Evolutionary conservation across 306 rosid species (phyloP).

Genomic region (Lathyrus oleraceus): DNA sequence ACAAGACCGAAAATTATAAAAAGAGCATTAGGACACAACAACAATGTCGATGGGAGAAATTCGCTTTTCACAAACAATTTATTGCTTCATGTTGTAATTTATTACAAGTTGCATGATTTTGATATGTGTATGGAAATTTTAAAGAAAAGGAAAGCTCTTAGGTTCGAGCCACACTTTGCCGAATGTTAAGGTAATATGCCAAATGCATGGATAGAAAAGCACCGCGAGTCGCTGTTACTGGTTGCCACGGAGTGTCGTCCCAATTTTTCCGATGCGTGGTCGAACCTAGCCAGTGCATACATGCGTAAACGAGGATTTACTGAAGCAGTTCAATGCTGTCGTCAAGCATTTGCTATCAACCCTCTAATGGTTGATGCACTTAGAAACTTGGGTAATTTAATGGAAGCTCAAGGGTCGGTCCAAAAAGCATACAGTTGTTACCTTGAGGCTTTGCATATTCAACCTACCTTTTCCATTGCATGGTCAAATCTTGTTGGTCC

Average conservation of each 20-base stretch:
- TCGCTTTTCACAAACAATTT: slow-evolving; percentile 86
- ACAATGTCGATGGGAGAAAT: slow-evolving; percentile 72
- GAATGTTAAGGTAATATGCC: slow-evolving; percentile 99
- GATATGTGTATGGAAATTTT: slow-evolving; percentile 89
- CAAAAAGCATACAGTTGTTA: slow-evolving; percentile 99
- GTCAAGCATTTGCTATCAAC: slow-evolving; percentile 92
- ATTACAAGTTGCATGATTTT: slow-evolving; percentile 93
- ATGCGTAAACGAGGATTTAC: slow-evolving; percentile 92
- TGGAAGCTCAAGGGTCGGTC: slow-evolving; percentile 64
- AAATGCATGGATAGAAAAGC: slow-evolving; percentile 90
- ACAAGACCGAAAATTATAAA: slow-evolving; percentile 79
- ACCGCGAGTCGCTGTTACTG: slow-evolving; percentile 66
- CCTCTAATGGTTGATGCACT: slow-evolving; percentile 80
- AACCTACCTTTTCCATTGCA: slow-evolving; percentile 93
- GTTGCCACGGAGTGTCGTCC: slow-evolving; percentile 97
- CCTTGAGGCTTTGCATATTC: slow-evolving; percentile 93
- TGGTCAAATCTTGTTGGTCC: slow-evolving; percentile 99
- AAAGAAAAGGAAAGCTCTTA: slow-evolving; percentile 96
- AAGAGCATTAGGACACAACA: slow-evolving; percentile 90
- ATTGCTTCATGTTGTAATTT: slow-evolving; percentile 88
- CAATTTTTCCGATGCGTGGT: slow-evolving; percentile 96
- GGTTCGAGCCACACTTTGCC: slow-evolving; percentile 81
- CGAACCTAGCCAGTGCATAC: slow-evolving; percentile 96
- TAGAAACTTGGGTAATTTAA: slow-evolving; percentile 57
- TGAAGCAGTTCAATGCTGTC: slow-evolving; percentile 98